Conservation (phyloP, 306 rosid species). For the Pyrus communis region DNA sequence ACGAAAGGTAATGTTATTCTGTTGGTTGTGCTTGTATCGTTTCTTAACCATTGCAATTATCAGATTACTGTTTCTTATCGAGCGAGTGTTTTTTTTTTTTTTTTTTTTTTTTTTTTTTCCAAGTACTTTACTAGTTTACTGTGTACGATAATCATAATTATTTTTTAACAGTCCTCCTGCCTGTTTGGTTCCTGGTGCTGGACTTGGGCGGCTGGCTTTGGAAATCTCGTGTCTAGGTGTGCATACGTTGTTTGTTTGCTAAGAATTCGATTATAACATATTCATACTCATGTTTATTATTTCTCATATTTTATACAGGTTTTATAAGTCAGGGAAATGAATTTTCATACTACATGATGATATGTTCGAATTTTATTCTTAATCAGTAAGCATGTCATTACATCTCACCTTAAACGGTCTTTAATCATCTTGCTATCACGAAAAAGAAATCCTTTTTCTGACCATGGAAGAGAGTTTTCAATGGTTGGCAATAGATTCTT, state of each 20-base stretch:
- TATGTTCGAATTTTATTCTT: constrained; percentile 96
- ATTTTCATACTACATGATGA: constrained; percentile 99
- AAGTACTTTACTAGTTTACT: constrained; percentile 7
- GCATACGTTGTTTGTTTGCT: constrained; percentile 6
- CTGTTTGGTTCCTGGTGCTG: constrained; percentile 99
- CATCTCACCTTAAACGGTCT: not conserved
- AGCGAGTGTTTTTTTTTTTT: too few species aligned
- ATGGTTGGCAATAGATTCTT: not conserved
- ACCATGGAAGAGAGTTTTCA: not conserved
- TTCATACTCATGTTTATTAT: constrained; percentile 8
- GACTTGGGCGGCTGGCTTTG: constrained; percentile 94
- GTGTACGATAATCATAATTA: constrained; percentile 19
- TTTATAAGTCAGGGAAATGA: constrained; percentile 95
- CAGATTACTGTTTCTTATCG: not conserved
- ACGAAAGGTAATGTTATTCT: constrained; percentile 43
- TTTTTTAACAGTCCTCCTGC: constrained; percentile 72
- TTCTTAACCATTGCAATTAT: not conserved
- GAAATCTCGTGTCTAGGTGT: constrained; percentile 87
- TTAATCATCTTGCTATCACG: not conserved
- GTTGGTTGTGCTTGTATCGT: constrained; percentile 10
- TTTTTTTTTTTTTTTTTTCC: not conserved
- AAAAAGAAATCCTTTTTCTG: not conserved
- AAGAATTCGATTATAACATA: constrained; percentile 3
- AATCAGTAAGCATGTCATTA: constrained; percentile 56
- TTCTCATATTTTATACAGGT: constrained; percentile 44